Conservation (phyloP, 164 flowering plant genomes). For the Stephania japonica region DNA sequence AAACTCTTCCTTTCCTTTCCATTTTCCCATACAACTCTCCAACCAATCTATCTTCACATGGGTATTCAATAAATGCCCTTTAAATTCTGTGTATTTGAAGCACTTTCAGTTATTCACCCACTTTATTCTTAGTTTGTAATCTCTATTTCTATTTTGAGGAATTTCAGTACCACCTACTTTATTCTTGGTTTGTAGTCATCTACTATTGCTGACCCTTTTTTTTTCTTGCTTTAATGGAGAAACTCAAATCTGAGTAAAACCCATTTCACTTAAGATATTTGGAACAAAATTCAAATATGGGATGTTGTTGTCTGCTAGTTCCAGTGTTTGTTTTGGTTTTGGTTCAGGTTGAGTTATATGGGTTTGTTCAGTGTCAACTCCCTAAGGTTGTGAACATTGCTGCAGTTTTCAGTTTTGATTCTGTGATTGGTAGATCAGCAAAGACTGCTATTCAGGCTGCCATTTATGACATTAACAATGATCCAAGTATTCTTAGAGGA, state of each 20-base stretch:
- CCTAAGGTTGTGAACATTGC: conserved; percentile 58
- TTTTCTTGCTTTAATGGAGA: background rate
- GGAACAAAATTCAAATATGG: conserved; percentile 16
- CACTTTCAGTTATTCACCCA: too few relatives aligned
- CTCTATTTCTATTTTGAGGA: background rate
- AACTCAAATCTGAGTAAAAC: background rate
- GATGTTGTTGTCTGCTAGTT: conserved; percentile 8
- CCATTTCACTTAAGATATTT: background rate
- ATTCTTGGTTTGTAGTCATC: background rate
- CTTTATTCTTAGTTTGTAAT: too few relatives aligned
- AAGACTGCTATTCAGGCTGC: conserved; percentile 62
- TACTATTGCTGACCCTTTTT: background rate
- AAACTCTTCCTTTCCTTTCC: background rate
- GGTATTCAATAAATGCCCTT: background rate
- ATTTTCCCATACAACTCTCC: background rate
- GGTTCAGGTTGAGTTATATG: conserved; percentile 22
- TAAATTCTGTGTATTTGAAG: background rate
- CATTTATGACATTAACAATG: conserved; percentile 50
- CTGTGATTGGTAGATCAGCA: conserved; percentile 72
- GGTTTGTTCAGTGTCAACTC: conserved; percentile 27
- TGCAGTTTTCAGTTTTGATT: conserved; percentile 58
- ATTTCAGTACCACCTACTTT: conserved; percentile 2
- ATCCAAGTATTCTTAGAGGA: conserved; percentile 48
- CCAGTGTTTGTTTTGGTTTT: conserved; percentile 21
- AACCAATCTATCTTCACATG: background rate